Percentiles rank a stretch among this genome's conserved stretches.
These are phyloP conservation scores for Teunomyces funiuensis DNA, from an alignment of 805 yeast species.

Conservation along the genomic window DNA sequence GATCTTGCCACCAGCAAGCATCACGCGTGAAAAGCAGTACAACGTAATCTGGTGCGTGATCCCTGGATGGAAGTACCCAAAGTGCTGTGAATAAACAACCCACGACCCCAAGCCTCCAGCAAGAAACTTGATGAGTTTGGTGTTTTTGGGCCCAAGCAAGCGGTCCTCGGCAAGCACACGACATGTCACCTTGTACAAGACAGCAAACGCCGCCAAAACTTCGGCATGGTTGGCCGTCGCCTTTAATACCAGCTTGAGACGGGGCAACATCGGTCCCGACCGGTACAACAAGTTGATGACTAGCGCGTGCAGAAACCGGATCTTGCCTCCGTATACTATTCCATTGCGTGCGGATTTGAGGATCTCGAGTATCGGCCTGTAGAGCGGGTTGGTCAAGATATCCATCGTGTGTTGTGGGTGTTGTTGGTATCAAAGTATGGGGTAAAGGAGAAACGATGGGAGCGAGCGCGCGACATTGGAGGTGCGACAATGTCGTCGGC, in stretches of 20 bases:
- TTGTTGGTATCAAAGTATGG: background rate
- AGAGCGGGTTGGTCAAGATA: conserved; percentile 21
- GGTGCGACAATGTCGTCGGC: no score
- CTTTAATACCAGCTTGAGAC: conserved; percentile 45
- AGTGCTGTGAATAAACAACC: conserved; percentile 45
- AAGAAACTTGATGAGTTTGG: conserved; percentile 30
- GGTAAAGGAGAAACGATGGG: background rate
- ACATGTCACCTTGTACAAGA: conserved; percentile 46
- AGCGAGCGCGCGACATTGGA: background rate
- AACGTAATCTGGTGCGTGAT: conserved; percentile 75
- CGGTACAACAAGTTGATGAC: conserved; percentile 60
- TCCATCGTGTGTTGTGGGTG: conserved; percentile 10
- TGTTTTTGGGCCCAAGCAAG: conserved; percentile 32
- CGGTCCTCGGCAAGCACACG: conserved; percentile 31
- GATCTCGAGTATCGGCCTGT: conserved; percentile 33
- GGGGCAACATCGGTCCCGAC: conserved; percentile 47
- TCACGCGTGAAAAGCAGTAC: conserved; percentile 68
- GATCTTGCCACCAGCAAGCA: conserved; percentile 59
- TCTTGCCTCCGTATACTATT: conserved; percentile 59
- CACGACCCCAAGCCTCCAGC: conserved; percentile 44
- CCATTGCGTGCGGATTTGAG: conserved; percentile 45
- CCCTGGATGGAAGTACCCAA: conserved; percentile 43
- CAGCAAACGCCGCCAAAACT: conserved; percentile 56
- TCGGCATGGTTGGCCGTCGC: conserved; percentile 58
- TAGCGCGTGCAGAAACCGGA: conserved; percentile 62